Evolutionary conservation across 1,139 yeast genomes (phyloP).

Genomic region (Candida sp.): DNA sequence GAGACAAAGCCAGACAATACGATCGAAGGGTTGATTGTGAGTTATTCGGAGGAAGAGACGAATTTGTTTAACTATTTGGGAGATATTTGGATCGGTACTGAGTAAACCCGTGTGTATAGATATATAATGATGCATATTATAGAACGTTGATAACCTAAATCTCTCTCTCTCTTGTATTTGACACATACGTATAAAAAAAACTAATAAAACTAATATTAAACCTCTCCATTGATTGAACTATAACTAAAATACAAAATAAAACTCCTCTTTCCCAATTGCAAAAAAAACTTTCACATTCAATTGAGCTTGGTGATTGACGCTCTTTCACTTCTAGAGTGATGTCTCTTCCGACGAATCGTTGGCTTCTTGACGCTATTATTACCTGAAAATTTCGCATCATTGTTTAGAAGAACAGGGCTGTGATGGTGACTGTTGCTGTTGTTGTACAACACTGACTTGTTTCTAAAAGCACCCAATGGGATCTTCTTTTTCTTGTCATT

Average conservation of each 20-base stretch:
- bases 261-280: neutral
- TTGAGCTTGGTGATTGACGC: neutral
- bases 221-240: no score
- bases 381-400: conserved; percentile 1
- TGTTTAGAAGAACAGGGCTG: neutral
- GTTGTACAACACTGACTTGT: conserved; percentile 58
- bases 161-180: neutral
- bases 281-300: neutral
- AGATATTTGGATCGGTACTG: conserved; percentile 38
- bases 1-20: conserved; percentile 21
- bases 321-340: neutral
- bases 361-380: neutral
- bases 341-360: neutral
- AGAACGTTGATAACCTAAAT: neutral
- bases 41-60: conserved; percentile 24
- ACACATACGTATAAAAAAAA: neutral
- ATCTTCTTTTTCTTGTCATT: conserved; percentile 59
- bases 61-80: conserved; percentile 34
- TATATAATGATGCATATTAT: neutral
- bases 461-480: conserved; percentile 89
- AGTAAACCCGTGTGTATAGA: conserved; percentile 2
- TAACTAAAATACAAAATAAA: neutral
- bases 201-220: neutral
- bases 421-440: conserved; percentile 18
- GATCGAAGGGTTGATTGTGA: conserved; percentile 27